These are phyloP conservation scores for Agrocybe pediades DNA, from an alignment of 768 basidiomycete species.

Conservation along the genomic window DNA sequence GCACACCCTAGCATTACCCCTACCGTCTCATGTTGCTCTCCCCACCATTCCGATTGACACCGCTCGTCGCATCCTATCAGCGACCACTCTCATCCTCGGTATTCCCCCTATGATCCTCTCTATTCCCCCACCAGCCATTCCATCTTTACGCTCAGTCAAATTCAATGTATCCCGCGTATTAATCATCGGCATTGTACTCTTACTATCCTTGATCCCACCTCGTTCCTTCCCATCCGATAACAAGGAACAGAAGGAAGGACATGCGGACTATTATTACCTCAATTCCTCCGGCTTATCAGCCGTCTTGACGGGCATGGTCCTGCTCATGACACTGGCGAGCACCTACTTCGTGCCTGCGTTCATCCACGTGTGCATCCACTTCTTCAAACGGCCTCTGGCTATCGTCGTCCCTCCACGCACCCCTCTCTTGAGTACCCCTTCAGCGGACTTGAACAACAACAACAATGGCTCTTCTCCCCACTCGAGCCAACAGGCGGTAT, in stretches of 20 bases:
- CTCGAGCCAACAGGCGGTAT: conserved; percentile 28
- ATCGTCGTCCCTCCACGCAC: conserved; percentile 68
- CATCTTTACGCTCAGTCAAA: conserved; percentile 41
- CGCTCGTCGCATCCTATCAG: conserved; percentile 41
- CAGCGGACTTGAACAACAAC: conserved; percentile 1
- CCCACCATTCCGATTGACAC: conserved; percentile 33
- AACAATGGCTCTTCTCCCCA: conserved; percentile 14
- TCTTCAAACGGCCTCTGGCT: conserved; percentile 80
- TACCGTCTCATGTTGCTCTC: conserved; percentile 16
- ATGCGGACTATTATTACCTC: conserved; percentile 12
- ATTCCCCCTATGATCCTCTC: conserved; percentile 63
- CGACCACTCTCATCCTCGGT: conserved; percentile 55
- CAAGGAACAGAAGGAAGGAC: conserved; percentile 10
- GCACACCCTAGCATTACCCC: conserved; percentile 13
- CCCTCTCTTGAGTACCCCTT: conserved; percentile 24
- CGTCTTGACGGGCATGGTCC: conserved; percentile 44
- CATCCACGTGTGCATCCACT: conserved; percentile 80
- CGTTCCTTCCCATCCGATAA: conserved; percentile 7
- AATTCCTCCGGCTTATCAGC: conserved; percentile 16
- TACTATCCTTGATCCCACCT: conserved; percentile 47
- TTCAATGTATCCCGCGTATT: conserved; percentile 50
- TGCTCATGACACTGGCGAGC: conserved; percentile 53
- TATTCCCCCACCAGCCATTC: conserved; percentile 52
- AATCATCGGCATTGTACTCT: conserved; percentile 40
- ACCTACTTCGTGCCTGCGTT: conserved; percentile 75